Conservation (phyloP, 352 stramenopile genomes). For the Hyaloperonospora arabidopsidis region DNA sequence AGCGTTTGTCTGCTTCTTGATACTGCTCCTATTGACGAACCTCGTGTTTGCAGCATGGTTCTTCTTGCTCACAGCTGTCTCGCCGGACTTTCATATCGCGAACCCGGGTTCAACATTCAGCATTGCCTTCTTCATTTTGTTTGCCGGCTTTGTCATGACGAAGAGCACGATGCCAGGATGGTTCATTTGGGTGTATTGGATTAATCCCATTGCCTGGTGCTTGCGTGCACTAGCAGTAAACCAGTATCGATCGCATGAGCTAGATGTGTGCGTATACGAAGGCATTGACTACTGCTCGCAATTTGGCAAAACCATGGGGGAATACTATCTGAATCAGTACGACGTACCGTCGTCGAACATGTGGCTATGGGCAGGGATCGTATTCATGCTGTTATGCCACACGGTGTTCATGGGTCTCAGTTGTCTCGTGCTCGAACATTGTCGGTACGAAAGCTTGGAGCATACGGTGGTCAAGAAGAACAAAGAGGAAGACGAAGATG, state of each 20-base stretch:
- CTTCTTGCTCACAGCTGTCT: background rate
- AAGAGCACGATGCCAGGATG: background rate
- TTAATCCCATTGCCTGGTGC: background rate
- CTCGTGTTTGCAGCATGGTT: background rate
- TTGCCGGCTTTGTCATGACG: conserved; percentile 1
- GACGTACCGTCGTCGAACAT: background rate
- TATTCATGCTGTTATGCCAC: background rate
- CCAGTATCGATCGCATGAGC: background rate
- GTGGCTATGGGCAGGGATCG: background rate
- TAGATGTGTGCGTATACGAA: background rate
- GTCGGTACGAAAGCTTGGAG: background rate
- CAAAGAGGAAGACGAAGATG: no score
- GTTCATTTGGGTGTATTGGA: background rate
- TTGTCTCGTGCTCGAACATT: background rate
- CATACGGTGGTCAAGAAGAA: background rate
- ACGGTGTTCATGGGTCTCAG: background rate
- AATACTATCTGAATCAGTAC: background rate
- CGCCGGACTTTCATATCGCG: background rate
- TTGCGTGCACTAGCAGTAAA: background rate
- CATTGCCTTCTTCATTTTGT: background rate
- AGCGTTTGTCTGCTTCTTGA: background rate
- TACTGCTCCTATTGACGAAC: background rate
- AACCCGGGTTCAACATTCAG: background rate
- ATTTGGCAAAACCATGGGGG: background rate
- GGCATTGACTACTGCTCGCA: background rate